These are phyloP conservation scores for Solanum hybrid DNA, from an alignment of 305 asterid species.

Conservation along the genomic window DNA sequence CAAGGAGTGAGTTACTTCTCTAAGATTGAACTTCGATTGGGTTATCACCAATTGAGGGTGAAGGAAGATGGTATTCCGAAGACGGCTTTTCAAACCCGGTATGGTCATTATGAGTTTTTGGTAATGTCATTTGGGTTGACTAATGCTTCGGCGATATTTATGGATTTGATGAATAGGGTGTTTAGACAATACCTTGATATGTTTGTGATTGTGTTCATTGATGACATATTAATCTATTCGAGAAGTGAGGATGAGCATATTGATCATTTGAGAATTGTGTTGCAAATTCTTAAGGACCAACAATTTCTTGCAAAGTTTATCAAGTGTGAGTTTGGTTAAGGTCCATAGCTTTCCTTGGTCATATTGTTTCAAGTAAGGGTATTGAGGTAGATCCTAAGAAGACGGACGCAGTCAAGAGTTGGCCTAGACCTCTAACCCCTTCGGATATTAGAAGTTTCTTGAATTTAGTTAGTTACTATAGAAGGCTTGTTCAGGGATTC, in stretches of 20 bases:
- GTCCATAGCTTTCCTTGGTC: background rate
- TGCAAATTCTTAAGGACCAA: background rate
- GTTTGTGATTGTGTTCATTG: no score
- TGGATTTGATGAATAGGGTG: background rate
- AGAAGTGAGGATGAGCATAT: background rate
- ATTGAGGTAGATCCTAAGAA: background rate
- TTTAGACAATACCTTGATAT: background rate
- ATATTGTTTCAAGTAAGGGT: background rate
- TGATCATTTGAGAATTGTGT: background rate
- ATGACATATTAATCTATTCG: background rate
- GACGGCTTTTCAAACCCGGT: background rate
- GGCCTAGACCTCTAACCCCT: background rate
- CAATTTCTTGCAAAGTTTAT: background rate
- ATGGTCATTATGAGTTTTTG: background rate
- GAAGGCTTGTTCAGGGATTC: background rate
- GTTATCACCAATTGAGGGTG: background rate
- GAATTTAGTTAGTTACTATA: background rate
- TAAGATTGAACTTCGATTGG: background rate
- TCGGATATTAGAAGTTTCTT: background rate
- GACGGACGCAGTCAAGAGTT: background rate
- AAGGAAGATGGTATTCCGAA: background rate
- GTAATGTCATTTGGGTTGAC: background rate
- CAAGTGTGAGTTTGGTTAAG: background rate
- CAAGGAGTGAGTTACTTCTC: background rate
- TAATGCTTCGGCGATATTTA: background rate